Evolutionary conservation across 805 yeast species (phyloP).

Genomic region (Ogataea paraovalis): DNA sequence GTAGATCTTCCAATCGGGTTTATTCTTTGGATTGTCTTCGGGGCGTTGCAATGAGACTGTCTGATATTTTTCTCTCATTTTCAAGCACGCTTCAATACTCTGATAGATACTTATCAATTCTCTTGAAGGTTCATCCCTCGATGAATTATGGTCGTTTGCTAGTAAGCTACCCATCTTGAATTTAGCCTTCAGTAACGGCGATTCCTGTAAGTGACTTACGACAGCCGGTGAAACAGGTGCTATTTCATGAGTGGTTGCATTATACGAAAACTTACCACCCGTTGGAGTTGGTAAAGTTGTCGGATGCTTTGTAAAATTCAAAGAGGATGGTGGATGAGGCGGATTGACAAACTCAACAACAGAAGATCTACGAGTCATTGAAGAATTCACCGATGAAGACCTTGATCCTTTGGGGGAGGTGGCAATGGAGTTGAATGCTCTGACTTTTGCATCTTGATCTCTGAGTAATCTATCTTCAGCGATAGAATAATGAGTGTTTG

Average conservation of each 20-base stretch:
- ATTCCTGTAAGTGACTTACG: constrained; percentile 1
- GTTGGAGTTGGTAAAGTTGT: constrained; percentile 5
- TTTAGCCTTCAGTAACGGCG: constrained; percentile 17
- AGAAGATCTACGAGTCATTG: constrained; percentile 29
- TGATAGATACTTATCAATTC: constrained; percentile 63
- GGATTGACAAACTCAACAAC: constrained; percentile 34
- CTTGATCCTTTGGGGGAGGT: constrained; percentile 27
- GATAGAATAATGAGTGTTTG: constrained; percentile 53
- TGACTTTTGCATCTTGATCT: constrained; percentile 64
- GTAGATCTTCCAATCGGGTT: constrained; percentile 68
- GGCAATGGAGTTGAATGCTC: constrained; percentile 49
- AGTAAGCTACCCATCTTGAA: constrained; percentile 44
- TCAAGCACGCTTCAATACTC: constrained; percentile 63
- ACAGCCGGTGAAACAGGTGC: constrained; percentile 10
- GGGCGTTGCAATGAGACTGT: constrained; percentile 66
- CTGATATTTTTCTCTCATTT: constrained; percentile 74
- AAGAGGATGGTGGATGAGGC: constrained; percentile 33
- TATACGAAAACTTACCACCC: constrained; percentile 22
- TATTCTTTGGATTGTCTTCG: constrained; percentile 80
- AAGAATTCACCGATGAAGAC: constrained; percentile 23
- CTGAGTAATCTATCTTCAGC: constrained; percentile 60
- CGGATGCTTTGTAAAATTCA: constrained; percentile 8
- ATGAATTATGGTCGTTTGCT: constrained; percentile 44
- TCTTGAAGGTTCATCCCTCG: constrained; percentile 58
- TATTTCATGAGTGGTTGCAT: constrained; percentile 28